Evolutionary conservation across 1,284 basidiomycete genomes (phyloP), one percentile per base, ranked within the genome.

Genomic region (Ceratobasidium sp.): DNA sequence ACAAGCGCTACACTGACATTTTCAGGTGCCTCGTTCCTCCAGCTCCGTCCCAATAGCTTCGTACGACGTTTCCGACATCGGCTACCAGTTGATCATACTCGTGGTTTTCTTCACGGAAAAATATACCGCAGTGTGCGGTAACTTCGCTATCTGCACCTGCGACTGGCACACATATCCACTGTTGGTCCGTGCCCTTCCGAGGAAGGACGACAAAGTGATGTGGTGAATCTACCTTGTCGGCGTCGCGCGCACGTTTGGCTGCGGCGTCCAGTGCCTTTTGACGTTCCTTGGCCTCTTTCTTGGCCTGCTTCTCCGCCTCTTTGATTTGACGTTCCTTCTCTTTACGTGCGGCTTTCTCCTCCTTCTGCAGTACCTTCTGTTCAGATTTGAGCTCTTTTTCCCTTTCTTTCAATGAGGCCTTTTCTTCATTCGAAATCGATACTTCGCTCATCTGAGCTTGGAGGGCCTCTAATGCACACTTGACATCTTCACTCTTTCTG

Each of bases 131-230:
- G 75, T 87, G 85, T 0, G 85, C 85, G 15, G 77, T 80, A 10
- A 86, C 85, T 73, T 86, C 85, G 73, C 85, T 83, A 6, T 82
- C 76, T 6, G 81, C 84, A 6, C 82, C 84, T 3, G 71, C 78
- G 50, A 87, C 82, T 27, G 78, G 60, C 0, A 86, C 82, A 49
- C 78, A 76, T 71, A 85, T 82, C 85, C 85, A 86, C 31, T 54
- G 71, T 25, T 56, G 49, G 25, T 40, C 55, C 15, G 42, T 34
- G 3, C 35, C 34, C 15, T 53, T 68, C 32, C 49, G 35, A 15
- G 84, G 85, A 17, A 84, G 78, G 5, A 85, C 80, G 68, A 85
- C 79, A 71, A 86, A 86, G 73, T 85, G 84, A 17, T 78, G 79
- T 5, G 73, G 35, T 40, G 64, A 56, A 22, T 53, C 57, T n/a